phyloP scores from a whole-genome alignment of 495 filamentous ascomycete genomes.

The Aspergillus heteromorphus region DNA sequence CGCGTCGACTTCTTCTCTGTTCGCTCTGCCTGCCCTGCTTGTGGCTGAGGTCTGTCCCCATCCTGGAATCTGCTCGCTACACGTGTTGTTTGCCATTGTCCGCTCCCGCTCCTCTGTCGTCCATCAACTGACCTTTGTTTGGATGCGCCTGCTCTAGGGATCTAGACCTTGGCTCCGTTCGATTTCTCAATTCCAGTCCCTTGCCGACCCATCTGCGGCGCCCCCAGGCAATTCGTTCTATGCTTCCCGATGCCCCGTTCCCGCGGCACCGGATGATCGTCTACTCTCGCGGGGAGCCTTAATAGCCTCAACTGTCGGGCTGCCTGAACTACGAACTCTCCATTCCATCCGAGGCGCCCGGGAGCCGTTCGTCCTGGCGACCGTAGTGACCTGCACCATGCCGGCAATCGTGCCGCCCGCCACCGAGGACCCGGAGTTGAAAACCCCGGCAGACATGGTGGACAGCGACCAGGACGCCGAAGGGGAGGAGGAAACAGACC shows the following conservation, averaged over 20 bases:
- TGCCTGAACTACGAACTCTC: conserved; percentile 8
- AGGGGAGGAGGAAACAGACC: conserved; percentile 46
- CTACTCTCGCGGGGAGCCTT: conserved; percentile 18
- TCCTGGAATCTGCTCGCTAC: conserved; percentile 14
- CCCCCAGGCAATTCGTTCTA: conserved; percentile 16
- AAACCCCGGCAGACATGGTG: conserved; percentile 29
- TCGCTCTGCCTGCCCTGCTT: conserved; percentile 8
- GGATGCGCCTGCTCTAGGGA: conserved; percentile 7
- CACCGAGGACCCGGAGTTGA: conserved; percentile 34
- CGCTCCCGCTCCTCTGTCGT: conserved; percentile 5
- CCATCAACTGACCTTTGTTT: conserved; percentile 14
- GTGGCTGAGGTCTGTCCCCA: conserved; percentile 22
- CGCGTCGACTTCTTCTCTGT: conserved; percentile 28
- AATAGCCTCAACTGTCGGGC: conserved; percentile 19
- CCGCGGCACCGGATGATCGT: conserved; percentile 23
- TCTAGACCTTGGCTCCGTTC: background rate
- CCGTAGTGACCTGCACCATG: conserved; percentile 40
- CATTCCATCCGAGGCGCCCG: conserved; percentile 2
- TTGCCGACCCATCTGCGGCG: conserved; percentile 6
- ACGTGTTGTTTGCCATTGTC: conserved; percentile 19
- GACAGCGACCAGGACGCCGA: conserved; percentile 52
- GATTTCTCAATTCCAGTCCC: background rate
- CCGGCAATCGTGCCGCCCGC: conserved; percentile 44
- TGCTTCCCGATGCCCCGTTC: conserved; percentile 22
- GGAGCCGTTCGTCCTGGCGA: conserved; percentile 39